Percentiles rank a stretch among this genome's conserved stretches.
phyloP scores from a whole-genome alignment of 2,329 filamentous ascomycete species.

The Aureobasidium lini region DNA sequence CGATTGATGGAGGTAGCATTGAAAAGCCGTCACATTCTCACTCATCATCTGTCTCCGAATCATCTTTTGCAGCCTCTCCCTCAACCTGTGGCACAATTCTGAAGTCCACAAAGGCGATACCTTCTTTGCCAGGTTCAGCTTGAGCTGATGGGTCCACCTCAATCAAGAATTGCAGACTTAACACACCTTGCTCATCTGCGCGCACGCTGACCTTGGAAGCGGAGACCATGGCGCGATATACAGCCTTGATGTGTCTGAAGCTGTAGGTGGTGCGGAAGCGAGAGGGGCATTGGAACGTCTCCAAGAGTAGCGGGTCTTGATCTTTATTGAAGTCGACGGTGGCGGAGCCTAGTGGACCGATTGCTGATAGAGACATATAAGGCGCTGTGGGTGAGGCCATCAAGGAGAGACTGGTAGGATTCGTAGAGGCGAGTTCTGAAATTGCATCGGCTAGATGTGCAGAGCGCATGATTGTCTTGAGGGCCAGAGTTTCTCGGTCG shows the following conservation, averaged over 20 bases:
- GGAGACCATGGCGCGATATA: slow-evolving; percentile 83
- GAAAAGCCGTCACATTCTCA: neutral
- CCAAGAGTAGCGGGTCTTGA: slow-evolving; percentile 46
- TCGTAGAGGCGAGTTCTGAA: slow-evolving; percentile 59
- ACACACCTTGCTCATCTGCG: slow-evolving; percentile 78
- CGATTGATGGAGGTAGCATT: too few species aligned
- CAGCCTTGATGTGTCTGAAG: slow-evolving; percentile 78
- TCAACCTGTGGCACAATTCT: slow-evolving; percentile 67
- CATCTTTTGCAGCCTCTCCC: slow-evolving; percentile 39
- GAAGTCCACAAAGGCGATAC: slow-evolving; percentile 71
- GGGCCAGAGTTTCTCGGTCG: slow-evolving; percentile 66
- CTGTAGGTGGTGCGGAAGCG: slow-evolving; percentile 67
- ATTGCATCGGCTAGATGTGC: slow-evolving; percentile 65
- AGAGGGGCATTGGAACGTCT: slow-evolving; percentile 60
- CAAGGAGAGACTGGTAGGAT: slow-evolving; percentile 49
- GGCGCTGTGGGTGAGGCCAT: slow-evolving; percentile 43
- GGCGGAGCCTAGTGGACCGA: slow-evolving; percentile 52
- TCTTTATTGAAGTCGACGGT: slow-evolving; percentile 49
- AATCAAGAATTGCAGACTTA: slow-evolving; percentile 95
- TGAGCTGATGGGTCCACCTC: slow-evolving; percentile 54
- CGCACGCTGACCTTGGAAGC: slow-evolving; percentile 89
- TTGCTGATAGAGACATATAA: slow-evolving; percentile 66
- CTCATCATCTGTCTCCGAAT: slow-evolving; percentile 4
- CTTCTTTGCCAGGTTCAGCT: slow-evolving; percentile 20
- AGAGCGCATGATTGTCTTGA: slow-evolving; percentile 93